Evolutionary conservation across 352 stramenopile species (phyloP), one percentile per base, ranked within the genome.

Genomic region (Phytophthora cactorum): DNA sequence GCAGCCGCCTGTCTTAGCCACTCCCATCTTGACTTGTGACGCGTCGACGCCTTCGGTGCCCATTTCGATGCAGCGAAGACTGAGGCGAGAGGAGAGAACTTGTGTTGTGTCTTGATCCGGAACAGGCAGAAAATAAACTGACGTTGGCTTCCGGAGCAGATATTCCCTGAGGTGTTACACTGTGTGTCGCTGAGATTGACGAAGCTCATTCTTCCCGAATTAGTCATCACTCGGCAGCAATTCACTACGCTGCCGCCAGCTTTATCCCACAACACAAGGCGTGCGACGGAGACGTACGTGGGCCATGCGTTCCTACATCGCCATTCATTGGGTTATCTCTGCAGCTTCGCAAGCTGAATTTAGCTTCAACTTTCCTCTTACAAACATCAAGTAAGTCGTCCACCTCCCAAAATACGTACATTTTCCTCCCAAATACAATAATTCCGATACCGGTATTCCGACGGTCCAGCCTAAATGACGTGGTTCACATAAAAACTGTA

Each of bases 11-110:
- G 53, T 4, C 17, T 53, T 63, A 0, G 28, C 0, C 32, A 53
- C 7, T 1, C 44, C 79, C 49, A 90, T 72, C 55, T 79, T 76
- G 67, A 90, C 57, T 41, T 90, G 77, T 0, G 70, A 43, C 6
- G 79, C 44, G 45, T 90, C 79, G 29, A 85, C 70, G 12, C 63
- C 66, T 54, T 85, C 84, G 50, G 59, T 65, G 52, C 58, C 65
- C 66, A 69, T 78, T 31, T 14, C 38, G 45, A 68, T 15, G 38
- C 63, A 55, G 38, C 25, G 17, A 11, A 31, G 12, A 12, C n/a
- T 6, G 57, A 27, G 47, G 47, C 8, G 8, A 22, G 17, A 49
- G 1, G 44, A 50, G 50, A 56, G 38, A 41, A 46, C 12, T 49
- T 55, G 46, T 61, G 60, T 44, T 51, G 28, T 53, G 44, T 46